Percentiles rank a stretch among this genome's conserved stretches.
phyloP scores from a whole-genome alignment of 352 stramenopile species.

The Globisporangium spiculum region DNA sequence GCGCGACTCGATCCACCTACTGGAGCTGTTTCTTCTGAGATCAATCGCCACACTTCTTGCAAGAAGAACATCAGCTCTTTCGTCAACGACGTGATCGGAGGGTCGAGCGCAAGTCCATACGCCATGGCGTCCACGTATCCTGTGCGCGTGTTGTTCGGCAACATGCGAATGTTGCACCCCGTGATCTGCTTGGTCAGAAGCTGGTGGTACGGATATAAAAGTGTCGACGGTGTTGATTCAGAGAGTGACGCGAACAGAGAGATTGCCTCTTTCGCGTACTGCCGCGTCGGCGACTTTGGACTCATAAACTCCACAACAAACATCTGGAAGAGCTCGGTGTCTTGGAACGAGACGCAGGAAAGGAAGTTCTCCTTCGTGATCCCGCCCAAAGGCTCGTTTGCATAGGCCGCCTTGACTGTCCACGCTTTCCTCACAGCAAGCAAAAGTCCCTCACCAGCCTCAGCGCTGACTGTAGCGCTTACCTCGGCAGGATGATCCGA shows the following conservation, averaged over 20 bases:
- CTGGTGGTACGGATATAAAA: constrained; percentile 84
- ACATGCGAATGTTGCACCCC: constrained; percentile 67
- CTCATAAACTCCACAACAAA: constrained; percentile 87
- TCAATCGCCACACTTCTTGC: constrained; percentile 82
- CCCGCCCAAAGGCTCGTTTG: constrained; percentile 30
- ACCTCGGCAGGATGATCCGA: constrained; percentile 85
- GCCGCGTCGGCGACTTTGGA: constrained; percentile 57
- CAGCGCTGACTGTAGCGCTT: constrained; percentile 66
- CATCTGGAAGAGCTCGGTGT: constrained; percentile 86
- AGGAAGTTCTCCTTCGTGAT: constrained; percentile 60
- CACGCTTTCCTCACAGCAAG: constrained; percentile 58
- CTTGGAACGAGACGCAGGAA: constrained; percentile 74
- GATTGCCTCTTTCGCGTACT: constrained; percentile 76
- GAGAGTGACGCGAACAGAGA: constrained; percentile 50
- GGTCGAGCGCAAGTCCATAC: constrained; percentile 67
- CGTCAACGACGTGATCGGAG: constrained; percentile 77
- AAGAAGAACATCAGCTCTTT: constrained; percentile 86
- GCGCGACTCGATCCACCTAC: constrained; percentile 23
- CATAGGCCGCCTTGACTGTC: constrained; percentile 36
- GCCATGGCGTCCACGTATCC: constrained; percentile 88
- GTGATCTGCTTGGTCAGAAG: constrained; percentile 86
- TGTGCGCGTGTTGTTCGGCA: constrained; percentile 62
- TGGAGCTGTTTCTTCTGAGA: constrained; percentile 58
- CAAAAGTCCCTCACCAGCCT: constrained; percentile 65
- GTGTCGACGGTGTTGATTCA: constrained; percentile 51